Evolutionary conservation across 148 eudicot species (phyloP).

Genomic region (Suaeda aralocaspica): DNA sequence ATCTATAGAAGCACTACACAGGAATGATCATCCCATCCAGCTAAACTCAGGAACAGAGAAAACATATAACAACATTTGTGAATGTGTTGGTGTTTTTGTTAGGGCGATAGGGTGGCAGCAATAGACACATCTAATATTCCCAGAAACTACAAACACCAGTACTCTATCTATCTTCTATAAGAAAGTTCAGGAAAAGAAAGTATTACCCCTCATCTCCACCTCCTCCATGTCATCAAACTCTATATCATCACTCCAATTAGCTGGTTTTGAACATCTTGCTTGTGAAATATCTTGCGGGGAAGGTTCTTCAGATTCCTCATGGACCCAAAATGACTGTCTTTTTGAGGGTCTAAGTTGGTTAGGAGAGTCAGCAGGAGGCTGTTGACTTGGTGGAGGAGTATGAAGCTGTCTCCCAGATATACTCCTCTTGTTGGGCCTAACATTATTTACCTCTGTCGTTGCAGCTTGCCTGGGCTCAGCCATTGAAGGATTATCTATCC

Average conservation of each 20-base stretch:
- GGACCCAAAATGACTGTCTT: conserved; percentile 16
- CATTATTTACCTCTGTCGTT: conserved; percentile 10
- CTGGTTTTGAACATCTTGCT: conserved; percentile 8
- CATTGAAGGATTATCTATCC: conserved; percentile 19
- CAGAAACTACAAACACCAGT: too few species aligned
- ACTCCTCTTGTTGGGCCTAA: conserved; percentile 13
- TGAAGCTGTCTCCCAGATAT: conserved; percentile 9
- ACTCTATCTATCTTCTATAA: not conserved
- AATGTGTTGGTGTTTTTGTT: too few species aligned
- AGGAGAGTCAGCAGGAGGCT: conserved; percentile 11
- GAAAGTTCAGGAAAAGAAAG: conserved; percentile 10
- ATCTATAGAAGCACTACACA: too few species aligned
- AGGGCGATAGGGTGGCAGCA: too few species aligned
- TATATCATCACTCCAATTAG: conserved; percentile 26
- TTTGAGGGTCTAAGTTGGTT: conserved; percentile 15
- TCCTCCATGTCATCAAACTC: conserved; percentile 34
- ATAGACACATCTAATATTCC: too few species aligned
- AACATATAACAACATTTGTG: too few species aligned
- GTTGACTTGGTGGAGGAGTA: conserved; percentile 17
- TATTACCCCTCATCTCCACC: conserved; percentile 36
- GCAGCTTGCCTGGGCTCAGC: conserved; percentile 19
- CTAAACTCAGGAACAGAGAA: too few species aligned
- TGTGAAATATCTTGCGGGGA: conserved; percentile 14
- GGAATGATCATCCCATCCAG: too few species aligned
- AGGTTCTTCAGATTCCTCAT: conserved; percentile 25